Conservation (phyloP, 2,329 filamentous ascomycete species). For the Talaromyces atroroseus region DNA sequence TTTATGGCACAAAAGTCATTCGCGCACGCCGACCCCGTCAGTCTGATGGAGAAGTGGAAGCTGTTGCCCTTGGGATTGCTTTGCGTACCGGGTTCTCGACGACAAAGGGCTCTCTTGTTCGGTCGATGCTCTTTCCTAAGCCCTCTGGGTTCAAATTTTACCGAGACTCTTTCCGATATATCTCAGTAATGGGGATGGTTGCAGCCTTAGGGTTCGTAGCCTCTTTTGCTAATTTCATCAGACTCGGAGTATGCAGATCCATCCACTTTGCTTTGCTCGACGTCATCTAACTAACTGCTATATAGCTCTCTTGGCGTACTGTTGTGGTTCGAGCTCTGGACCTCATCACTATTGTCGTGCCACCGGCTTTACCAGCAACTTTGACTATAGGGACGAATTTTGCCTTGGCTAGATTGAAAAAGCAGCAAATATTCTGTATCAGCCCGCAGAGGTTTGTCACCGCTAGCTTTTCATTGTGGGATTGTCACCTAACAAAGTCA, state of each 20-base stretch:
- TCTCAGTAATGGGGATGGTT: conserved; percentile 88
- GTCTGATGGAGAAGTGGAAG: conserved; percentile 65
- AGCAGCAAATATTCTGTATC: conserved; percentile 93
- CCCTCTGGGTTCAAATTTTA: conserved; percentile 99
- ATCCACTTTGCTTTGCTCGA: neutral
- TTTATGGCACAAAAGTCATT: conserved; percentile 92
- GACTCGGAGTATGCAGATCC: conserved; percentile 55
- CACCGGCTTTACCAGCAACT: conserved; percentile 88
- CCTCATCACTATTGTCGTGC: conserved; percentile 95
- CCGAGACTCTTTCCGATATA: conserved; percentile 93
- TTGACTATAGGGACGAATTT: conserved; percentile 96
- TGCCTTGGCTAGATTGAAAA: conserved; percentile 76
- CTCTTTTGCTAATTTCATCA: conserved; percentile 89
- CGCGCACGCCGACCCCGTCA: conserved; percentile 84
- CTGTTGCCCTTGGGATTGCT: conserved; percentile 84
- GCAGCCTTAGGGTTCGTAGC: conserved; percentile 81
- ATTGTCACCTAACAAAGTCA: conserved; percentile 6
- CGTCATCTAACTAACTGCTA: conserved; percentile 18
- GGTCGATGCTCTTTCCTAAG: conserved; percentile 98
- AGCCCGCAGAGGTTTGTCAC: conserved; percentile 65
- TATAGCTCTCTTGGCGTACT: conserved; percentile 72
- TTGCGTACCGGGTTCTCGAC: conserved; percentile 95
- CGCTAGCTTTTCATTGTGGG: neutral
- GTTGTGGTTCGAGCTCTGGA: conserved; percentile 91
- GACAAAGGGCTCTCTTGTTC: conserved; percentile 89